A percentile compares a stretch with the other conserved stretches of the same genome.
These are phyloP conservation scores for Chytriomyces confervae DNA, from an alignment of 192 early-diverging fungal genomes.

Conservation along the genomic window DNA sequence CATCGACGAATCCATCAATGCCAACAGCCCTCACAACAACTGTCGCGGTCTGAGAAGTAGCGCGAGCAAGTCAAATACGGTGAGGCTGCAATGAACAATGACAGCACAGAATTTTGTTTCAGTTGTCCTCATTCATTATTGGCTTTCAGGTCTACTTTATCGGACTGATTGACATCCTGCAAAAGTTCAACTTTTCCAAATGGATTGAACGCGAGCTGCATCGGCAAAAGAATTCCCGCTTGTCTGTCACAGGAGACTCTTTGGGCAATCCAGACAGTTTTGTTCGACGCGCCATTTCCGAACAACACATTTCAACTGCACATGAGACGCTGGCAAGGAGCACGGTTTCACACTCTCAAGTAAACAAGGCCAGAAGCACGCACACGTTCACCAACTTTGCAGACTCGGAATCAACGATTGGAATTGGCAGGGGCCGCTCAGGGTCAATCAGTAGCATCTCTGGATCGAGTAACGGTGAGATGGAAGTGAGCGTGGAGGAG, in stretches of 20 bases:
- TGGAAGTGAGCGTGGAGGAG: slow-evolving; percentile 50
- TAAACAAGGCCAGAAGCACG: too few relatives aligned
- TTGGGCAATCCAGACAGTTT: not conserved
- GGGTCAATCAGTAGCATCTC: not conserved
- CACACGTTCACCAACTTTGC: too few relatives aligned
- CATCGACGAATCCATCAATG: too few relatives aligned
- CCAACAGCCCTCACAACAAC: not conserved
- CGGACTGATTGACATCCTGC: slow-evolving; percentile 50
- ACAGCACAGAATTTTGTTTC: not conserved
- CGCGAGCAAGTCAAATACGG: too few relatives aligned
- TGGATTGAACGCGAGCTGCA: slow-evolving; percentile 49
- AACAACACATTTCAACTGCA: not conserved
- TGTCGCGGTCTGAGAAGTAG: too few relatives aligned
- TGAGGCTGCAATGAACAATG: too few relatives aligned
- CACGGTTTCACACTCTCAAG: not conserved
- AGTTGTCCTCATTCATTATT: slow-evolving; percentile 1
- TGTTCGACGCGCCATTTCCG: slow-evolving; percentile 5
- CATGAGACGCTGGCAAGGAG: not conserved
- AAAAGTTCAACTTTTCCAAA: slow-evolving; percentile 52
- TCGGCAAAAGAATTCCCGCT: not conserved
- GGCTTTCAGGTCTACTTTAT: slow-evolving; percentile 44
- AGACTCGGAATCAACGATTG: not conserved
- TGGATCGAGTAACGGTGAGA: not conserved
- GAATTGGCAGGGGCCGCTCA: not conserved
- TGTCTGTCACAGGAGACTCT: not conserved